phyloP scores from a whole-genome alignment of 2,329 filamentous ascomycete species.

The Fonsecaea monophora region DNA sequence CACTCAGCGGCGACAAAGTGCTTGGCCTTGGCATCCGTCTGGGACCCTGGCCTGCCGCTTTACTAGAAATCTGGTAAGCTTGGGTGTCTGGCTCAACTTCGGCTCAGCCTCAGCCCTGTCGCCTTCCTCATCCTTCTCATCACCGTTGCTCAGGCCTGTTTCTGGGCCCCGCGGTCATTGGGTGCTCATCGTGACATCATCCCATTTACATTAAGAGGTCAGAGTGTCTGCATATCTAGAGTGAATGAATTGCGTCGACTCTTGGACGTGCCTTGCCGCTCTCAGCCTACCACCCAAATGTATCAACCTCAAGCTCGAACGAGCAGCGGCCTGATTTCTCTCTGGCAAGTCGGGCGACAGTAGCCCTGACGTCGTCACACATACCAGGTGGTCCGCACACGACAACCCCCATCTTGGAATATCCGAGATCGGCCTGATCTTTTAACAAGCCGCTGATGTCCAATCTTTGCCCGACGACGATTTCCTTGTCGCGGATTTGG shows the following conservation, averaged over 20 bases:
- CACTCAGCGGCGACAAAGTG: conserved; percentile 9
- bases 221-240: neutral
- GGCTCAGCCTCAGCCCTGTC: conserved; percentile 19
- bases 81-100: conserved; percentile 14
- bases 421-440: conserved; percentile 44
- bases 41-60: conserved; percentile 21
- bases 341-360: conserved; percentile 39
- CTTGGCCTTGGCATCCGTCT: conserved; percentile 14
- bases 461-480: conserved; percentile 47
- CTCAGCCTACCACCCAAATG: conserved; percentile 5
- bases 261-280: neutral
- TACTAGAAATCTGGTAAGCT: conserved; percentile 15
- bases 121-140: neutral
- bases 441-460: conserved; percentile 47
- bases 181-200: conserved; percentile 1
- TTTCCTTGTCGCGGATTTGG: conserved; percentile 9
- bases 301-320: conserved; percentile 8
- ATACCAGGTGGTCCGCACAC: conserved; percentile 52
- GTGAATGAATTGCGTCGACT: neutral
- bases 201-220: neutral
- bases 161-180: neutral
- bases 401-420: conserved; percentile 46
- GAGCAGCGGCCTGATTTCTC: neutral
- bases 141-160: neutral
- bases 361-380: conserved; percentile 50